Evolutionary conservation across 83 land plant species (phyloP).

Genomic region (Larix sibirica): DNA sequence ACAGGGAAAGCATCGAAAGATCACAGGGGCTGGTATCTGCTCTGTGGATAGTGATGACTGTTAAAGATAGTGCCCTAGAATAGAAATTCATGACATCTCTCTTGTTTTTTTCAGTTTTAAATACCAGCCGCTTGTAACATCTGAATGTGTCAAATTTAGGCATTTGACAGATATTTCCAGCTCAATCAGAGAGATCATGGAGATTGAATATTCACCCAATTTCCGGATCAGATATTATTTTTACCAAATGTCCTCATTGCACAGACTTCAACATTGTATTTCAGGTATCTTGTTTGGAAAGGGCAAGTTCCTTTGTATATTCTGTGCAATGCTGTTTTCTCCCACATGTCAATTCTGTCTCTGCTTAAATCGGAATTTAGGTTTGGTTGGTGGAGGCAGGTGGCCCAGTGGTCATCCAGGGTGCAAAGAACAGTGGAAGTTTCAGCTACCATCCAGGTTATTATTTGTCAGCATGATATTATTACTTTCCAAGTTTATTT

Average conservation of each 20-base stretch:
- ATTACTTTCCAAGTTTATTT: neutral
- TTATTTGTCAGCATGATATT: neutral
- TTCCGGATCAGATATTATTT: neutral
- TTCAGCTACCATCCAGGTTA: conserved; percentile 2
- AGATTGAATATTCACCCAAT: conserved; percentile 4
- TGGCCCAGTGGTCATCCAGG: neutral
- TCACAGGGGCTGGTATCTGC: conserved; percentile 14
- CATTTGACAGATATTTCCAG: conserved; percentile 6
- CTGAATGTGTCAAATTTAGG: conserved; percentile 6
- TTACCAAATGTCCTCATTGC: conserved; percentile 3
- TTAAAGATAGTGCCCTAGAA: neutral
- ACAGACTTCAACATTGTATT: neutral
- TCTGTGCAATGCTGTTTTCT: conserved; percentile 6
- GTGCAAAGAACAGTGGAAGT: conserved; percentile 10
- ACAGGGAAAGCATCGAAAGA: conserved; percentile 48
- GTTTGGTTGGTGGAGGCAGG: conserved; percentile 16
- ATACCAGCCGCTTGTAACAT: conserved; percentile 3
- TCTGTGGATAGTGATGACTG: neutral
- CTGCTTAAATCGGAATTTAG: conserved; percentile 16
- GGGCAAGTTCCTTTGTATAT: neutral
- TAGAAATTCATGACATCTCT: neutral
- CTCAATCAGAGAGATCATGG: neutral
- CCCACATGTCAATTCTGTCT: conserved; percentile 7
- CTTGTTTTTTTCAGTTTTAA: neutral
- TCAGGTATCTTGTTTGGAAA: conserved; percentile 12